Conservation (phyloP, 140 eudicot species). For the Flaveria floridana region DNA sequence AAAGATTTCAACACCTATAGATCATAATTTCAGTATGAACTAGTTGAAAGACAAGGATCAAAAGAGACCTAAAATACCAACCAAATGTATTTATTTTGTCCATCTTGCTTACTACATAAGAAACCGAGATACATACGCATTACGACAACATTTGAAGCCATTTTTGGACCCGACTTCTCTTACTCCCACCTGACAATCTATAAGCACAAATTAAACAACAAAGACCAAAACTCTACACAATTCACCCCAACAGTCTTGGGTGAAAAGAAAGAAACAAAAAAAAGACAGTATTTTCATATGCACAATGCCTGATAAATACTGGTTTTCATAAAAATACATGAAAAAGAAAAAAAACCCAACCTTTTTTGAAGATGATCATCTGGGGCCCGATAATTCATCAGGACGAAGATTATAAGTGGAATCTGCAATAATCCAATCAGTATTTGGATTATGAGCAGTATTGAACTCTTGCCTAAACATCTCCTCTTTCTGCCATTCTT, state of each 20-base stretch:
- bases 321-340: slow-evolving; percentile 27
- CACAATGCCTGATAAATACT: slow-evolving; percentile 41
- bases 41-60: background rate
- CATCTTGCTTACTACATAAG: slow-evolving; percentile 29
- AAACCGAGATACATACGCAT: slow-evolving; percentile 29
- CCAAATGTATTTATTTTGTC: slow-evolving; percentile 27
- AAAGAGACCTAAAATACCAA: background rate
- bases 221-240: slow-evolving; percentile 44
- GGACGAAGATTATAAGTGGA: slow-evolving; percentile 56
- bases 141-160: slow-evolving; percentile 21
- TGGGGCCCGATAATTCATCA: slow-evolving; percentile 61
- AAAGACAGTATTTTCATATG: slow-evolving; percentile 41
- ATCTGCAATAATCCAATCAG: slow-evolving; percentile 60
- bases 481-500: slow-evolving; percentile 50
- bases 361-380: slow-evolving; percentile 20
- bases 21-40: background rate
- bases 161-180: slow-evolving; percentile 25
- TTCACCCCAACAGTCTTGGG: slow-evolving; percentile 24
- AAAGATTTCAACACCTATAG: background rate
- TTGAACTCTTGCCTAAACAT: slow-evolving; percentile 54
- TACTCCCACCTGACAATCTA: slow-evolving; percentile 30
- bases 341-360: background rate
- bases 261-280: slow-evolving; percentile 1
- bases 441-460: slow-evolving; percentile 40
- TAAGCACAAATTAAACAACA: slow-evolving; percentile 36